phyloP scores from a whole-genome alignment of 2,329 filamentous ascomycete species.

The Calonectria henricotiae region DNA sequence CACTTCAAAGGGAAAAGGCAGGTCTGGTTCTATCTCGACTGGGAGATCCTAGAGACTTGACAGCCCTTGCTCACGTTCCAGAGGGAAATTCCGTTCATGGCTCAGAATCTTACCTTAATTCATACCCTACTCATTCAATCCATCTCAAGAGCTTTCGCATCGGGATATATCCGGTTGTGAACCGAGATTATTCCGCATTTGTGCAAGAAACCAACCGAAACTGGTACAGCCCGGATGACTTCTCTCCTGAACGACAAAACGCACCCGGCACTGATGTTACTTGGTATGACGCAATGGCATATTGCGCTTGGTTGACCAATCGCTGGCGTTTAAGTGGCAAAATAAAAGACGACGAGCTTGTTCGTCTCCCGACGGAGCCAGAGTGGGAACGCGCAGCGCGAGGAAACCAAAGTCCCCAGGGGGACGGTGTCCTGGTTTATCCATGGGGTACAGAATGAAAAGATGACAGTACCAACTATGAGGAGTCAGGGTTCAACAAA shows the following conservation, averaged over 20 bases:
- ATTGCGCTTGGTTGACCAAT: slow-evolving; percentile 9
- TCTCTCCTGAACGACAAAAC: slow-evolving; percentile 15
- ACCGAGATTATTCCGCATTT: slow-evolving; percentile 1
- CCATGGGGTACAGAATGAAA: slow-evolving; percentile 21
- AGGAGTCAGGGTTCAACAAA: slow-evolving; percentile 12
- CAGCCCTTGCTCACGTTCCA: slow-evolving; percentile 1
- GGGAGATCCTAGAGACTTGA: neutral
- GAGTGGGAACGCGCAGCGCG: slow-evolving; percentile 24
- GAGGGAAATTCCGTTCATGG: neutral
- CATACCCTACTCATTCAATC: neutral
- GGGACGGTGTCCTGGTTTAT: slow-evolving; percentile 3
- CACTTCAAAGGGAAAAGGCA: neutral
- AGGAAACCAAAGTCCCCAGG: neutral
- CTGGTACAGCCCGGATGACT: slow-evolving; percentile 1
- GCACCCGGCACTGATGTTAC: slow-evolving; percentile 6
- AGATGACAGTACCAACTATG: slow-evolving; percentile 4
- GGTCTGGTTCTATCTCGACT: neutral
- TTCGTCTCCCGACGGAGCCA: slow-evolving; percentile 17
- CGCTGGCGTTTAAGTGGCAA: slow-evolving; percentile 10
- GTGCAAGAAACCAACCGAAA: neutral
- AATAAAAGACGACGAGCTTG: neutral
- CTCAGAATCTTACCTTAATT: slow-evolving; percentile 1
- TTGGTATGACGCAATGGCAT: slow-evolving; percentile 23
- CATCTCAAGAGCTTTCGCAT: neutral
- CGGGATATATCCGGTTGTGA: neutral